These are phyloP conservation scores for Teunomyces lycoperdinae DNA, from an alignment of 805 yeast species.

Conservation along the genomic window DNA sequence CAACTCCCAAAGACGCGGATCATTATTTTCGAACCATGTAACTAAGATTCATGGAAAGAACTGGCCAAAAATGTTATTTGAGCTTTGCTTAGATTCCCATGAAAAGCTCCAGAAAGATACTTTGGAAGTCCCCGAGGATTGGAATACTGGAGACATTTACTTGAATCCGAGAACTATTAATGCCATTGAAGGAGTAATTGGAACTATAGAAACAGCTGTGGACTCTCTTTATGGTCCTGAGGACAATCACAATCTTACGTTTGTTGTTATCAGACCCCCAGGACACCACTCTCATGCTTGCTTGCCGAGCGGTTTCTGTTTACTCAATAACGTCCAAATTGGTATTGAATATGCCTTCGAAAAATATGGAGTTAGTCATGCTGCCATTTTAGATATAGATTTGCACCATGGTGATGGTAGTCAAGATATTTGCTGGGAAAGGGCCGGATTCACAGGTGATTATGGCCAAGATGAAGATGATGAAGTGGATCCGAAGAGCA, in stretches of 20 bases:
- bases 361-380: constrained; percentile 67
- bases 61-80: constrained; percentile 62
- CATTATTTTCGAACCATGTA: constrained; percentile 59
- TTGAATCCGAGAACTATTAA: constrained; percentile 60
- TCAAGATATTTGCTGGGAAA: constrained; percentile 81
- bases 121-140: constrained; percentile 73
- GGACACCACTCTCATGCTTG: constrained; percentile 87
- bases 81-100: constrained; percentile 59
- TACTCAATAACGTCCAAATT: constrained; percentile 77
- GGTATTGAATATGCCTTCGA: constrained; percentile 74
- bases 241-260: constrained; percentile 44
- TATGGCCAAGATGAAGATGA: constrained; percentile 48
- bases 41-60: constrained; percentile 66
- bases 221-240: constrained; percentile 40
- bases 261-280: constrained; percentile 74
- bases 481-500: constrained; percentile 29
- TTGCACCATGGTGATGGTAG: constrained; percentile 89
- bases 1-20: constrained; percentile 46
- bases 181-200: constrained; percentile 75
- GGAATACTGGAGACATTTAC: constrained; percentile 85
- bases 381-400: constrained; percentile 78
- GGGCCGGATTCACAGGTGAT: constrained; percentile 57
- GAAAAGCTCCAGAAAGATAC: constrained; percentile 49
- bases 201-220: constrained; percentile 69
- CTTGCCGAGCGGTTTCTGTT: constrained; percentile 82